These are phyloP conservation scores for Aspergillus pseudotamarii DNA, from an alignment of 2,329 filamentous ascomycete species.

Conservation along the genomic window DNA sequence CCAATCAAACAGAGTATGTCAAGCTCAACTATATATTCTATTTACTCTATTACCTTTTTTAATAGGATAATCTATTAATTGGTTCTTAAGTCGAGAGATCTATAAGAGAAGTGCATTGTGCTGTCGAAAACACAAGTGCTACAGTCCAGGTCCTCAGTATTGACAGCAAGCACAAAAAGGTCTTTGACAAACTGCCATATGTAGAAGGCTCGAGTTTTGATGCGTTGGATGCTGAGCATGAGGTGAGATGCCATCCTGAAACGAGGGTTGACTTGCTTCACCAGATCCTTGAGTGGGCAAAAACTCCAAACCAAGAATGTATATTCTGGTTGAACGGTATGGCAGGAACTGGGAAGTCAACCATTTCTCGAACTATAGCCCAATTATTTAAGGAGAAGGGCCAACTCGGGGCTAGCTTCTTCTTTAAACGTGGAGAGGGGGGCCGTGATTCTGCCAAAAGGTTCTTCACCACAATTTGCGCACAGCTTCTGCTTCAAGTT, in stretches of 20 bases:
- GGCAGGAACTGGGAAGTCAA: conserved; percentile 4
- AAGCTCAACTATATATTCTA: background rate
- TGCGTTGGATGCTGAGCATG: background rate
- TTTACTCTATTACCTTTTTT: no score
- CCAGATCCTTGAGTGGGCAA: background rate
- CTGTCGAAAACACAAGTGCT: no score
- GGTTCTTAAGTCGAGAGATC: no score
- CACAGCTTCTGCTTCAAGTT: no score
- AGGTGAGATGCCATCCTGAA: background rate
- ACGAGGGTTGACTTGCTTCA: background rate
- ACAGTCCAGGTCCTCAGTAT: no score
- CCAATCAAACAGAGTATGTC: background rate
- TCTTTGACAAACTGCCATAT: no score
- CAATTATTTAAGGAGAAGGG: background rate
- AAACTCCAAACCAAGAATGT: background rate
- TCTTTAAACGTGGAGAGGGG: background rate
- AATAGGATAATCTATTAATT: no score
- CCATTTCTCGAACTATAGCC: conserved; percentile 1
- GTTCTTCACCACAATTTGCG: background rate
- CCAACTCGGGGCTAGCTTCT: background rate
- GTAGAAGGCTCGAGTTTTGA: background rate
- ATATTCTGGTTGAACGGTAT: conserved; percentile 5
- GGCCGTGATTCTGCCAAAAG: no score
- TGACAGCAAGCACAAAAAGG: no score
- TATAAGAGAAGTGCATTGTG: no score